phyloP scores from a whole-genome alignment of 345 rosid genomes.

The Gossypium raimondii region DNA sequence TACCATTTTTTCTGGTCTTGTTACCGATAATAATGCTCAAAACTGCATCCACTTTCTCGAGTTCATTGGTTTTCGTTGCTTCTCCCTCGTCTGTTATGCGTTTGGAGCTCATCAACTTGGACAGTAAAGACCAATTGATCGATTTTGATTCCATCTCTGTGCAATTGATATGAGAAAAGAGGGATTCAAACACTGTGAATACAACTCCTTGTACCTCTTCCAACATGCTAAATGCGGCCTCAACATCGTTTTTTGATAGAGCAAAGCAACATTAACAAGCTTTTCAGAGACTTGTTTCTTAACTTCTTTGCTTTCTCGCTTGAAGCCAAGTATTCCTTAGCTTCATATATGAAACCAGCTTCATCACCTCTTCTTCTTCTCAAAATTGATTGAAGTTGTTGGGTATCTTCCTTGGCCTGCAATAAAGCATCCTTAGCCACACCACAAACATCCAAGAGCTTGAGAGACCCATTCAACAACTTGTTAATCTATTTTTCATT shows the following conservation, averaged over 20 bases:
- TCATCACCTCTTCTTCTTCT: conserved; percentile 20
- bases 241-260: neutral
- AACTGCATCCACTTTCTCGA: conserved; percentile 25
- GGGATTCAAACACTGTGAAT: conserved; percentile 13
- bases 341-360: conserved; percentile 3
- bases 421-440: conserved; percentile 27
- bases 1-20: neutral
- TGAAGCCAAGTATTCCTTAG: conserved; percentile 14
- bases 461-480: conserved; percentile 35
- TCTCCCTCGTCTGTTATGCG: conserved; percentile 1
- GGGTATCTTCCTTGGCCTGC: conserved; percentile 22
- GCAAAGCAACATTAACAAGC: neutral
- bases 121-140: conserved; percentile 18
- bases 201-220: conserved; percentile 18
- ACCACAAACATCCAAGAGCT: conserved; percentile 35
- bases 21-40: conserved; percentile 19
- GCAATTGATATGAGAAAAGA: conserved; percentile 24
- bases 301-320: conserved; percentile 19
- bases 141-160: conserved; percentile 14
- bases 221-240: neutral
- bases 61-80: neutral
- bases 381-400: conserved; percentile 25
- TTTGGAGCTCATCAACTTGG: conserved; percentile 23
- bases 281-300: conserved; percentile 11
- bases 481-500: conserved; percentile 20